These are phyloP conservation scores for Aurantiochytrium sp. DNA, from an alignment of 108 stramenopile species.

Conservation along the genomic window DNA sequence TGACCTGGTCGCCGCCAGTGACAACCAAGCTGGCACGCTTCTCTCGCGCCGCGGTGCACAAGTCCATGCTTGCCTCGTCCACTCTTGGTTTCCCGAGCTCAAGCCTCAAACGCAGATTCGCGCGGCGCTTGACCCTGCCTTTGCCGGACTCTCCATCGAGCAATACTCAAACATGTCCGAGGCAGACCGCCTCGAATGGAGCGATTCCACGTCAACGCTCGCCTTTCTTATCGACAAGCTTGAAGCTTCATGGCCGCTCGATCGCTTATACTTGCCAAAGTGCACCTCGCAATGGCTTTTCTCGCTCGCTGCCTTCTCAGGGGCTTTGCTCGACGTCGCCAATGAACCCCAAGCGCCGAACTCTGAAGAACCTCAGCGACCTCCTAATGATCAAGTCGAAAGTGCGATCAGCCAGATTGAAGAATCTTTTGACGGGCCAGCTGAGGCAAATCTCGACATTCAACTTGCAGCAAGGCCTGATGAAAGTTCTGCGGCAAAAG, in stretches of 20 bases:
- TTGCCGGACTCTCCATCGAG: background rate
- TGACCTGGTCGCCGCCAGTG: background rate
- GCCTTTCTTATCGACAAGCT: background rate
- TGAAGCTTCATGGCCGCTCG: background rate
- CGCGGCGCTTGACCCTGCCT: background rate
- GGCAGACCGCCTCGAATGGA: background rate
- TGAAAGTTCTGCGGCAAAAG: too few relatives aligned
- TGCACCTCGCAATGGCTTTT: background rate
- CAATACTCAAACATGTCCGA: background rate
- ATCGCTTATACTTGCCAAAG: background rate
- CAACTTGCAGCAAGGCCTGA: too few relatives aligned
- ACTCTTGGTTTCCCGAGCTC: background rate
- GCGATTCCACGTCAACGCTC: background rate
- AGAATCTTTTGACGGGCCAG: too few relatives aligned
- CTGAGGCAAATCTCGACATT: too few relatives aligned
- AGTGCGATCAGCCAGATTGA: too few relatives aligned
- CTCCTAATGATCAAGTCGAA: too few relatives aligned
- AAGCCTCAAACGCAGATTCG: background rate
- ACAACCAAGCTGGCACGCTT: too few relatives aligned
- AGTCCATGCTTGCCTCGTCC: background rate
- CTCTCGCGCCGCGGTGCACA: too few relatives aligned
- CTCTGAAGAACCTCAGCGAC: too few relatives aligned
- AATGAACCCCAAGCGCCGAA: too few relatives aligned
- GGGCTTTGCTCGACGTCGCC: background rate
- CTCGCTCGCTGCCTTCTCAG: background rate